These are phyloP conservation scores for Hyphopichia pseudoburtonii DNA, from an alignment of 1,139 yeast genomes.

Conservation along the genomic window DNA sequence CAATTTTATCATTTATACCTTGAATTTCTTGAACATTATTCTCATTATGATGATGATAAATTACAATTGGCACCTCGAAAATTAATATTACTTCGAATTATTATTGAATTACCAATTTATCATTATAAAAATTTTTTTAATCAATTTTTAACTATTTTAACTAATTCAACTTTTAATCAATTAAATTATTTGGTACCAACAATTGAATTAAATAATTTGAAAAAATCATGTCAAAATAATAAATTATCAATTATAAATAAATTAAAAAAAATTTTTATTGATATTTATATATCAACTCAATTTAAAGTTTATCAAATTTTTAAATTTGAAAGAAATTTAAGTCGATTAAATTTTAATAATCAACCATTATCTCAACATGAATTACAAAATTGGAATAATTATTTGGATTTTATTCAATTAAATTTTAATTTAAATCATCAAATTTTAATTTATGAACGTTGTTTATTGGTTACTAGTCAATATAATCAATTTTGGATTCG, in stretches of 20 bases:
- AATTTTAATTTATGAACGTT: slow-evolving; percentile 54
- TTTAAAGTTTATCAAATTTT: slow-evolving; percentile 60
- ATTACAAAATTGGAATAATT: slow-evolving; percentile 57
- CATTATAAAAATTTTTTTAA: slow-evolving; percentile 54
- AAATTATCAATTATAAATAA: slow-evolving; percentile 22
- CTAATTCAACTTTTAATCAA: slow-evolving; percentile 7
- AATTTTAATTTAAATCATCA: slow-evolving; percentile 26
- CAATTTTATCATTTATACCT: slow-evolving; percentile 77
- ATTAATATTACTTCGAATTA: slow-evolving; percentile 53
- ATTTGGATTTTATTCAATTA: slow-evolving; percentile 56
- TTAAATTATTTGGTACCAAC: slow-evolving; percentile 19
- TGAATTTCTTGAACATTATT: slow-evolving; percentile 46
- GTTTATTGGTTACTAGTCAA: slow-evolving; percentile 51
- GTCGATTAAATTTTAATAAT: slow-evolving; percentile 47
- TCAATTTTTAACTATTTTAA: background rate
- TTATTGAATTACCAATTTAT: slow-evolving; percentile 73
- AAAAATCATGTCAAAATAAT: slow-evolving; percentile 13
- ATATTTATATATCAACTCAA: slow-evolving; percentile 62
- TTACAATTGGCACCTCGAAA: slow-evolving; percentile 33
- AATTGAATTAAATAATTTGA: slow-evolving; percentile 16
- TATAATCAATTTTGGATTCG: slow-evolving; percentile 64
- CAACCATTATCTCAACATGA: slow-evolving; percentile 43
- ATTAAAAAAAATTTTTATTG: slow-evolving; percentile 47
- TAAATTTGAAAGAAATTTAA: slow-evolving; percentile 51
- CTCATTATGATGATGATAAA: slow-evolving; percentile 23